Conservation (phyloP, 768 basidiomycete species). For the Lactifluus piperatus region DNA sequence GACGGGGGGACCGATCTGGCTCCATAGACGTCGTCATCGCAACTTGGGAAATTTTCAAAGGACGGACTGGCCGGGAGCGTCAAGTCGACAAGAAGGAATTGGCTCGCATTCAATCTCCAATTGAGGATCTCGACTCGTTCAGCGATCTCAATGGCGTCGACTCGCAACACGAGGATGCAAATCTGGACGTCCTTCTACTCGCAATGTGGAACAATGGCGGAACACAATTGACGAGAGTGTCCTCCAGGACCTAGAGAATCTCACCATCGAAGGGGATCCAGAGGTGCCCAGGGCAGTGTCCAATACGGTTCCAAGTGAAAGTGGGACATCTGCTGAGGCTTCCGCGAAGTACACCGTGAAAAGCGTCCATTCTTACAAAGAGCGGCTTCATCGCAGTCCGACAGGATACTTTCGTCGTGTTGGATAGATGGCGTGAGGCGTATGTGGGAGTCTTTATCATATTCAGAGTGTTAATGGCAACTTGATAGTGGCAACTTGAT, state of each 20-base stretch:
- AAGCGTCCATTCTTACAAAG: slow-evolving; percentile 3
- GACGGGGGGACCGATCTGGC: neutral
- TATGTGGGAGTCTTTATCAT: no score
- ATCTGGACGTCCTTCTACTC: neutral
- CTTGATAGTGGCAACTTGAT: no score
- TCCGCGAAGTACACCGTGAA: slow-evolving; percentile 8
- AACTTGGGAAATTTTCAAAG: slow-evolving; percentile 6
- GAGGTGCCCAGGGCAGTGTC: neutral
- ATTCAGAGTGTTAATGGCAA: no score
- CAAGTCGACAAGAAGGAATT: neutral
- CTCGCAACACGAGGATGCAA: neutral
- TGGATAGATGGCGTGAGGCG: neutral
- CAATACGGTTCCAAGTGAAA: neutral
- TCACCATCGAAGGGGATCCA: neutral
- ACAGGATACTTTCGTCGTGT: slow-evolving; percentile 9
- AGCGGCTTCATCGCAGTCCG: slow-evolving; percentile 7
- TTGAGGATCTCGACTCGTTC: neutral
- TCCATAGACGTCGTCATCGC: neutral
- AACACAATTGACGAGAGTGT: neutral
- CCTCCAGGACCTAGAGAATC: no score
- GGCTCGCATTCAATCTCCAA: neutral
- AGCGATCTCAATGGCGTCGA: neutral
- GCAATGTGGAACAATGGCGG: neutral
- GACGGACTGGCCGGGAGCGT: neutral
- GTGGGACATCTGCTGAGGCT: slow-evolving; percentile 7